Conservation (phyloP, 1,284 basidiomycete genomes). For the Irpex rosettiformis region DNA sequence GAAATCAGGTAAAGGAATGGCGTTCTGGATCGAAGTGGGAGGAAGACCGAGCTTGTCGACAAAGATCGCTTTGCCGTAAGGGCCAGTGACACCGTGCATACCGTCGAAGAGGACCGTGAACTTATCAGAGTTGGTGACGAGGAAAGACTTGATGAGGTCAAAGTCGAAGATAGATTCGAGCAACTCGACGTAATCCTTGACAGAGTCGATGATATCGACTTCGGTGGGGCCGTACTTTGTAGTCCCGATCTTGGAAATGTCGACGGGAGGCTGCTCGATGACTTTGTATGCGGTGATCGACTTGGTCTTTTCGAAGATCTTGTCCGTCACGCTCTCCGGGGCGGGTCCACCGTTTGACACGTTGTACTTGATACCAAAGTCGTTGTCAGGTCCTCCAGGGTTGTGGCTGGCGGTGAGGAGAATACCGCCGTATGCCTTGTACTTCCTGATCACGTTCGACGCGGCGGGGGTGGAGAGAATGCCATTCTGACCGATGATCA, state of each 20-base stretch:
- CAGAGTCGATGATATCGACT: conserved; percentile 93
- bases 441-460: conserved; percentile 92
- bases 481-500: conserved; percentile 86
- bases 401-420: conserved; percentile 98
- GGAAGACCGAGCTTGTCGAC: conserved; percentile 82
- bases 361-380: conserved; percentile 99
- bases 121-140: conserved; percentile 61
- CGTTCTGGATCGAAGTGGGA: conserved; percentile 86
- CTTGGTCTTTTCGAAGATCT: conserved; percentile 91
- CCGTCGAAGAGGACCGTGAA: conserved; percentile 96
- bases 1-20: conserved; percentile 89
- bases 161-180: conserved; percentile 95
- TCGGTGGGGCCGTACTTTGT: conserved; percentile 79
- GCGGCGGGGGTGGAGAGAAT: conserved; percentile 98
- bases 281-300: conserved; percentile 84
- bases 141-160: conserved; percentile 86
- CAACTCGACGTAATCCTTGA: conserved; percentile 84
- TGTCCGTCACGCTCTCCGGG: conserved; percentile 91
- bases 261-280: conserved; percentile 63
- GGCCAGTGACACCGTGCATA: conserved; percentile 95
- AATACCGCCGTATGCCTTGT: conserved; percentile 97
- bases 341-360: conserved; percentile 96
- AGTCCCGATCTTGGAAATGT: conserved; percentile 83
- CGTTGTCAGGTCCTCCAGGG: conserved; percentile 94
- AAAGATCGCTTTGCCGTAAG: conserved; percentile 91